These are phyloP conservation scores for Backusella parvicylindrica DNA, from an alignment of 192 early-diverging fungal species.

Conservation along the genomic window DNA sequence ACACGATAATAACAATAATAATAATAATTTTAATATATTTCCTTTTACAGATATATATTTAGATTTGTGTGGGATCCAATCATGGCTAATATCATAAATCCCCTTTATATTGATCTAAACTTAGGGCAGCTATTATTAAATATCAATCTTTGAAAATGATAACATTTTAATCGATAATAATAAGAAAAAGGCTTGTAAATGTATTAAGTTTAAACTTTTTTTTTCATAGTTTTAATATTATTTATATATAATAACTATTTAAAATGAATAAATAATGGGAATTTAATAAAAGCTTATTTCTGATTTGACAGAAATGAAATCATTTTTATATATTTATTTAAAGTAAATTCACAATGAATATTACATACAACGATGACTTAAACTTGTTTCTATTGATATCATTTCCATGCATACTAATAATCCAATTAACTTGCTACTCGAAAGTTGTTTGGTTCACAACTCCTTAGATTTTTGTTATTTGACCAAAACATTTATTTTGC, in stretches of 20 bases:
- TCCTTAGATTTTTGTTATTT: background rate
- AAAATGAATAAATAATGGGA: background rate
- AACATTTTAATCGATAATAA: background rate
- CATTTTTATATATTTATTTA: background rate
- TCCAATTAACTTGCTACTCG: background rate
- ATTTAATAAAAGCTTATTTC: background rate
- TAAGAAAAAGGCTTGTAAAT: background rate
- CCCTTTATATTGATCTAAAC: background rate
- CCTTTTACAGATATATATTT: background rate
- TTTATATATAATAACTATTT: background rate
- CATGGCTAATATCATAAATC: background rate
- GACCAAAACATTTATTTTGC: background rate
- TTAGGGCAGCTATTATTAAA: background rate
- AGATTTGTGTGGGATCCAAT: background rate
- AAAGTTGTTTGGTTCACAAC: background rate
- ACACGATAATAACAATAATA: background rate
- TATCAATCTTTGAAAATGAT: background rate
- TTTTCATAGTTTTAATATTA: background rate
- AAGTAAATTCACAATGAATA: background rate
- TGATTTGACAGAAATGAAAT: background rate
- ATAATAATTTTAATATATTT: too few relatives aligned
- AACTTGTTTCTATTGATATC: background rate
- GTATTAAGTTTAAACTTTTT: too few relatives aligned
- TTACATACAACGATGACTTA: background rate
- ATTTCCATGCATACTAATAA: background rate